Percentiles rank a stretch among this genome's conserved stretches.
phyloP scores from a whole-genome alignment of 257 asterid species.

The Gardenia jasminoides region DNA sequence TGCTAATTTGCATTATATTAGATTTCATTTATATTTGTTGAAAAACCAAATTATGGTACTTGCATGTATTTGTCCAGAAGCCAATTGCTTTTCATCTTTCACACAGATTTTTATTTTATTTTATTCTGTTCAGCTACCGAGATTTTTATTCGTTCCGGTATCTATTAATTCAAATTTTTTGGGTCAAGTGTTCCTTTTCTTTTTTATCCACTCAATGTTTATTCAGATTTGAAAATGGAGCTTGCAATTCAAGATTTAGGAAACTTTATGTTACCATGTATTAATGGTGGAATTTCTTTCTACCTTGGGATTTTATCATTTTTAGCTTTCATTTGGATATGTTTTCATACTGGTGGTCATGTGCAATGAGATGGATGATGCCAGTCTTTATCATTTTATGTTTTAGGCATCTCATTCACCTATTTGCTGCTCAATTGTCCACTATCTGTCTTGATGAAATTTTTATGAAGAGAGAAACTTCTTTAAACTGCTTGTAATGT shows the following conservation, averaged over 20 bases:
- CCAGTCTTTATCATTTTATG: background rate
- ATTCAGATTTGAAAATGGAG: too few relatives aligned
- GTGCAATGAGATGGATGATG: background rate
- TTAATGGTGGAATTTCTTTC: background rate
- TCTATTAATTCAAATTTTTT: background rate
- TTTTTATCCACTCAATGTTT: background rate
- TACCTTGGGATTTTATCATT: background rate
- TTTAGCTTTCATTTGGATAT: background rate
- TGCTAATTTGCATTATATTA: background rate
- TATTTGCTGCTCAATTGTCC: background rate
- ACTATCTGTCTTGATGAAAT: background rate
- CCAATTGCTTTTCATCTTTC: background rate
- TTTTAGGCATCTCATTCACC: background rate
- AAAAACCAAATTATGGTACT: background rate
- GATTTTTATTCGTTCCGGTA: background rate
- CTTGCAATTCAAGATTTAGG: background rate
- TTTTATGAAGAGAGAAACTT: background rate
- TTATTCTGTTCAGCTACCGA: too few relatives aligned
- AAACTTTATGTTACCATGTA: background rate
- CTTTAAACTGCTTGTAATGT: background rate
- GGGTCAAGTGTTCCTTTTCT: background rate
- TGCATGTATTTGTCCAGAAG: background rate
- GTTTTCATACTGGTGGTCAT: background rate
- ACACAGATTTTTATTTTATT: background rate
- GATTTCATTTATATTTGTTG: background rate